phyloP scores from a whole-genome alignment of 2,329 filamentous ascomycete species.

The Dothiorella sarmentorum region DNA sequence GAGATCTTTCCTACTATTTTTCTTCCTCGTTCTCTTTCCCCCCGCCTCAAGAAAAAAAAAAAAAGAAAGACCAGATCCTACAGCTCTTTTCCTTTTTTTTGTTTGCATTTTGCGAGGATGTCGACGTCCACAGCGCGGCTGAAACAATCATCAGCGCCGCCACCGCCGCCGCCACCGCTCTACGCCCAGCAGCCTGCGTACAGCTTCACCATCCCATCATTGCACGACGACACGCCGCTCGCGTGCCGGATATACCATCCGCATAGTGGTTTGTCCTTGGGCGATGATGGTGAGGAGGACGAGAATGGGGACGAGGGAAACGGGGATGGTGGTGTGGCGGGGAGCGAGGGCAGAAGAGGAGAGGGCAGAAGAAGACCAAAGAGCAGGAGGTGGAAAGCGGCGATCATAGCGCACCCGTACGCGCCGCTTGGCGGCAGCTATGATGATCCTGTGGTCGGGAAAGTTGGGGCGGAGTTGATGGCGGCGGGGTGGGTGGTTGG shows the following conservation, averaged over 20 bases:
- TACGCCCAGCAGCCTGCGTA: conserved; percentile 27
- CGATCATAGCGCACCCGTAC: conserved; percentile 85
- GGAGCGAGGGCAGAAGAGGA: background rate
- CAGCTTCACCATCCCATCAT: conserved; percentile 76
- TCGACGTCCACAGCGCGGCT: background rate
- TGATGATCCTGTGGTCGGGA: conserved; percentile 76
- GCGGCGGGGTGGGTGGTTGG: conserved; percentile 69
- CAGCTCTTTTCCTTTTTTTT: too few species aligned
- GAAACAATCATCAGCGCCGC: too few species aligned
- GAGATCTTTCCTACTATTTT: too few species aligned
- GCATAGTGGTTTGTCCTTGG: background rate
- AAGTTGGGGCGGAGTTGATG: conserved; percentile 62
- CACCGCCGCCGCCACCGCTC: background rate
- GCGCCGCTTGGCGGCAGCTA: conserved; percentile 80
- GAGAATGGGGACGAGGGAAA: background rate
- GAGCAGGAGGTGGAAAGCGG: conserved; percentile 42
- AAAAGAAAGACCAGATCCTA: too few species aligned
- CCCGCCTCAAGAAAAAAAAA: too few species aligned
- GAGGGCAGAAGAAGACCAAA: background rate
- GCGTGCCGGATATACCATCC: conserved; percentile 73
- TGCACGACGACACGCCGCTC: conserved; percentile 72
- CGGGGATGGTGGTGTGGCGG: background rate
- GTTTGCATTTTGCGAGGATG: background rate
- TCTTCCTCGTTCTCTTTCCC: too few species aligned
- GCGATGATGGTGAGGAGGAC: background rate